These are phyloP conservation scores for Colletotrichum spinosum DNA, from an alignment of 2,329 filamentous ascomycete species.

Conservation along the genomic window DNA sequence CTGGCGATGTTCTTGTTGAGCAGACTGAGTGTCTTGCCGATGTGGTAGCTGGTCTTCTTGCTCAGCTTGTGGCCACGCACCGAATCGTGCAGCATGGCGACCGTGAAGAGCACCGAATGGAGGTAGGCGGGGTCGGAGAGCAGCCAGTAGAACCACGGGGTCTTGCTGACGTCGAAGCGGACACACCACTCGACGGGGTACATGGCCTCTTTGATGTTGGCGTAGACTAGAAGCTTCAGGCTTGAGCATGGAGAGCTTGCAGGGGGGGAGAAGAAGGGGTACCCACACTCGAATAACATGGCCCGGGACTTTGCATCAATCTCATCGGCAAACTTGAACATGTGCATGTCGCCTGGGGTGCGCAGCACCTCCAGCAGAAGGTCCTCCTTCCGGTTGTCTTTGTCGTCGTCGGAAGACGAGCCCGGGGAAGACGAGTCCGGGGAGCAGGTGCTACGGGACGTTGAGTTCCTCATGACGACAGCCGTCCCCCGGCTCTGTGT, in stretches of 20 bases:
- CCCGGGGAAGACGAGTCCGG: background rate
- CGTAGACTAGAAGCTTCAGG: slow-evolving; percentile 12
- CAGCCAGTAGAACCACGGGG: slow-evolving; percentile 45
- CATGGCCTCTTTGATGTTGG: slow-evolving; percentile 38
- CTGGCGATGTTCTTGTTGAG: slow-evolving; percentile 27
- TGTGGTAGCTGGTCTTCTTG: slow-evolving; percentile 24
- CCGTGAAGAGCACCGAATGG: slow-evolving; percentile 42
- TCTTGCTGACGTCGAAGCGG: slow-evolving; percentile 39
- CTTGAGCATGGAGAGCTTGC: background rate
- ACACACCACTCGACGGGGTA: slow-evolving; percentile 47
- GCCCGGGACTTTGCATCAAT: slow-evolving; percentile 16
- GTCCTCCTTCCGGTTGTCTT: background rate
- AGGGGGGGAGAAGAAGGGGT: background rate
- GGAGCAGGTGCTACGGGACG: too few species aligned
- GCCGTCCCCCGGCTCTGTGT: too few species aligned
- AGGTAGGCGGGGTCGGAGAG: slow-evolving; percentile 42
- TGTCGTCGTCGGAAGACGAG: background rate
- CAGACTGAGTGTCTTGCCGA: slow-evolving; percentile 29
- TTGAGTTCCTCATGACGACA: too few species aligned
- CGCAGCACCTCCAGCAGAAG: background rate
- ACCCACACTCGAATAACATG: slow-evolving; percentile 31
- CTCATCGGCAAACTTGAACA: slow-evolving; percentile 40
- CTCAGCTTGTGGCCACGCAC: background rate
- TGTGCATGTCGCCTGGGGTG: slow-evolving; percentile 40
- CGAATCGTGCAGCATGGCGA: slow-evolving; percentile 39